These are phyloP conservation scores for Stemphylium vesicarium DNA, from an alignment of 2,329 filamentous ascomycete genomes.

Conservation along the genomic window DNA sequence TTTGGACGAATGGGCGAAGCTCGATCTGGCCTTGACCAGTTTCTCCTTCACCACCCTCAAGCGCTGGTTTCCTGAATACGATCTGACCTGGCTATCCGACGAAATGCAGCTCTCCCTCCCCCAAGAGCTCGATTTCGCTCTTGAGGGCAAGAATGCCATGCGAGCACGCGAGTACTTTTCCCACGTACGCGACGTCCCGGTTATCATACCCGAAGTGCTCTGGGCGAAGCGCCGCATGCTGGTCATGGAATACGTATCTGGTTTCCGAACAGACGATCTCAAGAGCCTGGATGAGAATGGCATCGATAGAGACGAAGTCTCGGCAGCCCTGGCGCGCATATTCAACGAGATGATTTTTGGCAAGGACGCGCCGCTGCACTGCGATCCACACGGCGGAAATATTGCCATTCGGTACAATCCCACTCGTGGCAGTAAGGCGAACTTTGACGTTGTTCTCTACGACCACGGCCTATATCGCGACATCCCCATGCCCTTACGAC, in stretches of 20 bases:
- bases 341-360: slow-evolving; percentile 99
- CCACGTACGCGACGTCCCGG: slow-evolving; percentile 72
- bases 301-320: slow-evolving; percentile 95
- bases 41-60: slow-evolving; percentile 92
- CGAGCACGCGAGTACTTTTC: slow-evolving; percentile 83
- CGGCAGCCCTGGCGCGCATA: slow-evolving; percentile 84
- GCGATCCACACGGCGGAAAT: slow-evolving; percentile 96
- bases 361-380: slow-evolving; percentile 84
- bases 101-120: slow-evolving; percentile 94
- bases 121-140: slow-evolving; percentile 86
- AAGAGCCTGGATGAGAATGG: slow-evolving; percentile 81
- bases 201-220: slow-evolving; percentile 87
- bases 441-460: slow-evolving; percentile 96
- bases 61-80: slow-evolving; percentile 95
- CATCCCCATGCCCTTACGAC: slow-evolving; percentile 77
- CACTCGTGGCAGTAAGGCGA: slow-evolving; percentile 63
- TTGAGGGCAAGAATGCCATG: slow-evolving; percentile 83
- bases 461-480: slow-evolving; percentile 97
- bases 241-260: slow-evolving; percentile 93
- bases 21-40: slow-evolving; percentile 84
- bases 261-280: slow-evolving; percentile 86
- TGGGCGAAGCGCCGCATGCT: slow-evolving; percentile 90
- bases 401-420: slow-evolving; percentile 85
- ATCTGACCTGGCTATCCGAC: slow-evolving; percentile 90
- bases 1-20: slow-evolving; percentile 84